phyloP scores from a whole-genome alignment of 768 basidiomycete species.

The Boletus edulis region DNA sequence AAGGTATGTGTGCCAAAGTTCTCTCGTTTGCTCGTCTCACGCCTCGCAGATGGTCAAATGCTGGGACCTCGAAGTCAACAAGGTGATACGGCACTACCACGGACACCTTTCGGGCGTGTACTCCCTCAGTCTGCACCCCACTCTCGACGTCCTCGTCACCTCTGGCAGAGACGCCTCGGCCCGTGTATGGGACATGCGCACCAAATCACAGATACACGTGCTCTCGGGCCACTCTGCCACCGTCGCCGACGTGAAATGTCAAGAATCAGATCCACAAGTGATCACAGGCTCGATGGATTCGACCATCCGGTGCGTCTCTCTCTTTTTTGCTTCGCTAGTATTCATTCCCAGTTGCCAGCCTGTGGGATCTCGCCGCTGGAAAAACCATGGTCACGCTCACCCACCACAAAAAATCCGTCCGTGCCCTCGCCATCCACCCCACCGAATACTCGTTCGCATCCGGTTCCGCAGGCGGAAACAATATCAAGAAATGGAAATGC shows the following conservation, averaged over 20 bases:
- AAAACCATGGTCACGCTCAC: slow-evolving; percentile 96
- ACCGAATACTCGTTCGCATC: slow-evolving; percentile 96
- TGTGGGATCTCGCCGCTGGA: slow-evolving; percentile 98
- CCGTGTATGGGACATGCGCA: slow-evolving; percentile 99
- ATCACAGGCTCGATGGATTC: slow-evolving; percentile 99
- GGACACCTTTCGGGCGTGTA: slow-evolving; percentile 99
- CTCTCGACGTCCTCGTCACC: slow-evolving; percentile 93
- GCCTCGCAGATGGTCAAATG: slow-evolving; percentile 92
- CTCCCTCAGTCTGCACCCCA: slow-evolving; percentile 87
- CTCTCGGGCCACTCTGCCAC: slow-evolving; percentile 93
- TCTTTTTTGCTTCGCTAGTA: neutral
- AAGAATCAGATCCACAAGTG: slow-evolving; percentile 96
- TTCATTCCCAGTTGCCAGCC: slow-evolving; percentile 35
- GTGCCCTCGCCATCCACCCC: slow-evolving; percentile 91
- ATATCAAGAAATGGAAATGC: slow-evolving; percentile 99
- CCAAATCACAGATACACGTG: slow-evolving; percentile 93
- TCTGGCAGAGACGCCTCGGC: slow-evolving; percentile 95
- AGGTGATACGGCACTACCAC: slow-evolving; percentile 98
- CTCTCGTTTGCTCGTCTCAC: neutral
- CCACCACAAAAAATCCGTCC: slow-evolving; percentile 99
- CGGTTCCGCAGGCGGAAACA: slow-evolving; percentile 97
- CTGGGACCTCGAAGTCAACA: slow-evolving; percentile 98
- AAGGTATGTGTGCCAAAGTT: slow-evolving; percentile 57
- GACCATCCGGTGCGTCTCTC: slow-evolving; percentile 69
- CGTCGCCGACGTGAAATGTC: slow-evolving; percentile 92